Evolutionary conservation across 768 basidiomycete genomes (phyloP).

Genomic region (Kondoa subrosea): DNA sequence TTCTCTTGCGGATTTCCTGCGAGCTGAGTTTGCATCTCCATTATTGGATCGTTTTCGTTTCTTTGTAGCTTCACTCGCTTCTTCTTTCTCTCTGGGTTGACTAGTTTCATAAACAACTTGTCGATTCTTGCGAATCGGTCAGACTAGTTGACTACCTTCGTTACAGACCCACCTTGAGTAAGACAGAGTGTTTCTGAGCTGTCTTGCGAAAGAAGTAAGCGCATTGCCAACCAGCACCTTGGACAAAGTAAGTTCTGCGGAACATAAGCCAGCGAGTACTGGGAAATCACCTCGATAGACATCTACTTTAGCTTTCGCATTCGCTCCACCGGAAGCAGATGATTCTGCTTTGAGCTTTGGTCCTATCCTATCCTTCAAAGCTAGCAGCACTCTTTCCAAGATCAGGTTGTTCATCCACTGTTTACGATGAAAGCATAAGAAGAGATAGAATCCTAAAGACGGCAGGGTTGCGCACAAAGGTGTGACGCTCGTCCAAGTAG

Average conservation of each 20-base stretch:
- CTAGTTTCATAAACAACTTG: not conserved
- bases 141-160: not conserved
- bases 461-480: not conserved
- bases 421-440: not conserved
- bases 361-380: slow-evolving; percentile 23
- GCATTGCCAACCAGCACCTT: slow-evolving; percentile 17
- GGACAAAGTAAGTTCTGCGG: not conserved
- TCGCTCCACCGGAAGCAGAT: not conserved
- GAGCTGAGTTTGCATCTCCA: not conserved
- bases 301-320: slow-evolving; percentile 22
- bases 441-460: too few relatives aligned
- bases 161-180: slow-evolving; percentile 22
- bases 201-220: slow-evolving; percentile 27
- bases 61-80: not conserved
- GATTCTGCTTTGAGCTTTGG: slow-evolving; percentile 17
- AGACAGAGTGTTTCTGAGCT: slow-evolving; percentile 24
- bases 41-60: not conserved
- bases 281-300: slow-evolving; percentile 26
- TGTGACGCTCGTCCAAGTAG: slow-evolving; percentile 23
- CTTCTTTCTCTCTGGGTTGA: not conserved
- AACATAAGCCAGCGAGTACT: not conserved
- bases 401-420: slow-evolving; percentile 18
- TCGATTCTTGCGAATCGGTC: not conserved
- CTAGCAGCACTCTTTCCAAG: slow-evolving; percentile 24
- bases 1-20: not conserved